Percentiles rank a stretch among this genome's conserved stretches.
Evolutionary conservation across 2,329 filamentous ascomycete species (phyloP).

Genomic region (Fusarium sp.): DNA sequence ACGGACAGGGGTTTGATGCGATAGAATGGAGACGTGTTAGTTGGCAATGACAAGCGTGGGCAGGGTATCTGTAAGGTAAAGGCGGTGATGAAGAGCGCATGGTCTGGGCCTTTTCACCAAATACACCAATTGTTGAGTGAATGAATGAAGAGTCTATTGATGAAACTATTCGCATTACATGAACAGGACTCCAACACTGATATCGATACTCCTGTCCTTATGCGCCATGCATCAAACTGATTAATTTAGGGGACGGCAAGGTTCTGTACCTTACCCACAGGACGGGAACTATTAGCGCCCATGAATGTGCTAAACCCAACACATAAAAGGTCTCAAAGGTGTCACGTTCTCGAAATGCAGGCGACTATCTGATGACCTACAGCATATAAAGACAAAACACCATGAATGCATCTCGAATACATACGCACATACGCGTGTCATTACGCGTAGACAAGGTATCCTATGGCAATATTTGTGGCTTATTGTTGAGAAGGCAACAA

Average conservation of each 20-base stretch:
- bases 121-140: not conserved
- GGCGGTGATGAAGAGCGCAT: conserved; percentile 29
- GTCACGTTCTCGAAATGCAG: conserved; percentile 9
- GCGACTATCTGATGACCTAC: not conserved
- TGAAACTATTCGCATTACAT: not conserved
- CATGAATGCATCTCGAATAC: conserved; percentile 8
- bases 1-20: conserved; percentile 35
- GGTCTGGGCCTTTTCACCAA: conserved; percentile 1
- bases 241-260: conserved; percentile 18
- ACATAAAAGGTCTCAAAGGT: conserved; percentile 7
- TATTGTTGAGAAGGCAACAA: conserved; percentile 13
- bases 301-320: conserved; percentile 16
- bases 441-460: conserved; percentile 22
- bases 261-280: conserved; percentile 7
- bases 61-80: not conserved
- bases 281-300: conserved; percentile 30
- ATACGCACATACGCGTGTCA: conserved; percentile 7
- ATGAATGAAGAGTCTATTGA: not conserved
- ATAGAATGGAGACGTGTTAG: conserved; percentile 30
- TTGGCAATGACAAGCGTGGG: conserved; percentile 21
- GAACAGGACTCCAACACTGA: not conserved
- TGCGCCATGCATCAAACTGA: conserved; percentile 3
- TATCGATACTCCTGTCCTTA: not conserved
- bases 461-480: conserved; percentile 14
- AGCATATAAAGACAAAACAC: conserved; percentile 1